Percentiles rank a stretch among this genome's conserved stretches.
phyloP scores from a whole-genome alignment of 306 rosid genomes.

The Oxytropis ochrocephala region DNA sequence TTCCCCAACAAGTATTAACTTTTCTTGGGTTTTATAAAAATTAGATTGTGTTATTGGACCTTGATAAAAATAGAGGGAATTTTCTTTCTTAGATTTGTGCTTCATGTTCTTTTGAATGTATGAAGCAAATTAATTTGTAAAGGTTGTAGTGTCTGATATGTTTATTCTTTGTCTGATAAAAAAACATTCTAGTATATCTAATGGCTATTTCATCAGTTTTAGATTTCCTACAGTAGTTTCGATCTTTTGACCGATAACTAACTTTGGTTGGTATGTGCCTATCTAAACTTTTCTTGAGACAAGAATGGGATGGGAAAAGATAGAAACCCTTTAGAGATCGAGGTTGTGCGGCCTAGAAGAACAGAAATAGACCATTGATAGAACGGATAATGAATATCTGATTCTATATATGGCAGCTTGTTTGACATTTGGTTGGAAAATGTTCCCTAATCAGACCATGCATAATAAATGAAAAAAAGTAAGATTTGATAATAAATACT shows the following conservation, averaged over 20 bases:
- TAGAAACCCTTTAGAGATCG: not conserved
- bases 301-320: not conserved
- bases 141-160: not conserved
- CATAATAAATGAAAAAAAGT: too few species aligned
- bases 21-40: too few species aligned
- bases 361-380: not conserved
- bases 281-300: not conserved
- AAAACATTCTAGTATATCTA: not conserved
- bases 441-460: too few species aligned
- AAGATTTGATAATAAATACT: too few species aligned
- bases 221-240: not conserved
- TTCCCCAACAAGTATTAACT: too few species aligned
- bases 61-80: not conserved
- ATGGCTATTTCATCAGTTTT: not conserved
- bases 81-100: not conserved
- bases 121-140: not conserved
- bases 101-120: not conserved
- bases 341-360: not conserved
- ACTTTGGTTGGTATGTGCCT: not conserved
- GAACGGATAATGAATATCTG: too few species aligned
- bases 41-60: not conserved
- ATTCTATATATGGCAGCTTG: too few species aligned
- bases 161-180: not conserved
- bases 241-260: not conserved
- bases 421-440: too few species aligned